Base-by-base conservation (phyloP, 106 monocot species). In the Dioscorea zingiberensis region DNA sequence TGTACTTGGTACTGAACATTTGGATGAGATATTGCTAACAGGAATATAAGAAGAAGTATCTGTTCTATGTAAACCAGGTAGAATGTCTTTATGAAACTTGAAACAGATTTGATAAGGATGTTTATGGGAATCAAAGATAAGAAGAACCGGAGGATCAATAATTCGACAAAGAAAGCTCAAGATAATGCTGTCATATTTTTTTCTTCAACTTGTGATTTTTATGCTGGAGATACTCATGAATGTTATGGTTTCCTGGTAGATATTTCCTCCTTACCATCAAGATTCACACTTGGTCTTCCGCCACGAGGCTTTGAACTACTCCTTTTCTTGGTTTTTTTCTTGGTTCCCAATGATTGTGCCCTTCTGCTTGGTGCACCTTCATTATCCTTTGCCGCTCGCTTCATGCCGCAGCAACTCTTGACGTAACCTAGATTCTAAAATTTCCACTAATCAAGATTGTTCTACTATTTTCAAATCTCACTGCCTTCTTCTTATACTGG, bases 261-360 rank as follows among this genome's bases (percentile, higher is more conserved):
- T 26, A 12, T 7, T 13, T 59, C 25, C 16, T 59, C 13, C 13
- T 14, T 27, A 11, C 13, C 59, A 27, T 59, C 26, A 27, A 6
- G 11, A 59, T 58, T 58, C 22, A 22, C 17, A 18, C 13, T 74
- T 74, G 73, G 64, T 69, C 17, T 69, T 59, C 27, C 59, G 26
- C 58, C n/a, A 21, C 25, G 48, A 66, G 47, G 16, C 25, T 3
- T 70, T 56, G 59, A 54, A 62, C 30, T 61, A 27, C 27, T 8
- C 4, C 13, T 27, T 3, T 55, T n/a, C 19, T 68, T 63, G 17
- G 51, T 25, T 8, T 27, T 65, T 60, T 38, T 38, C 10, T 38
- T 38, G 38, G 38, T 38, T 10, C 46, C 64, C 32, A 3, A 16
- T 0, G 26, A 55, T 15, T 8, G 23, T 23, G 24, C 16, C 22